Conservation (phyloP, 2,329 filamentous ascomycete species). For the Penicillium brevicompactum region DNA sequence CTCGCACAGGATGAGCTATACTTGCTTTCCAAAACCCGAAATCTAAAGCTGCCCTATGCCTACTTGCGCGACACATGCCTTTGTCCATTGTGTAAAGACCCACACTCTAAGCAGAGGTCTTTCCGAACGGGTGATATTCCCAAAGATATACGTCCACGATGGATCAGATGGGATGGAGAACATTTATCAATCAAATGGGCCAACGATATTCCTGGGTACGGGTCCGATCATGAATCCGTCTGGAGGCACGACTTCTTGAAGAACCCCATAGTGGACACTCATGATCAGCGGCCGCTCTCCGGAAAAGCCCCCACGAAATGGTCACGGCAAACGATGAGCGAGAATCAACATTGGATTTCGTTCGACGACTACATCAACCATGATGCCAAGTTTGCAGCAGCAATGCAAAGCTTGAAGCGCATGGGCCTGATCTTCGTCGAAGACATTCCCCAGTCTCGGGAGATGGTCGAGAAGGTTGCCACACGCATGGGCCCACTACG, state of each 20-base stretch:
- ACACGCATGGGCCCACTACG: constrained; percentile 75
- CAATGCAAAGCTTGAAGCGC: constrained; percentile 63
- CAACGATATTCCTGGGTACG: constrained; percentile 54
- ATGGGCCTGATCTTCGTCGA: constrained; percentile 78
- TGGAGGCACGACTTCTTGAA: constrained; percentile 25
- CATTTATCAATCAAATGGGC: constrained; percentile 64
- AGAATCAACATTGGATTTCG: constrained; percentile 56
- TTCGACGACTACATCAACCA: constrained; percentile 72
- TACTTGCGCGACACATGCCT: constrained; percentile 58
- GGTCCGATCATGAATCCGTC: constrained; percentile 43
- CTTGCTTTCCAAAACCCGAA: not conserved
- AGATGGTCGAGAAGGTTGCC: constrained; percentile 68
- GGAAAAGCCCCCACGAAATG: constrained; percentile 37
- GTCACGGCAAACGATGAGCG: constrained; percentile 47
- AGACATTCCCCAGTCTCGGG: constrained; percentile 69
- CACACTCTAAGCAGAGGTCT: constrained; percentile 62
- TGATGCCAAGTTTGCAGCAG: constrained; percentile 60
- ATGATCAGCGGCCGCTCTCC: constrained; percentile 22
- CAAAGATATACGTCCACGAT: constrained; percentile 43
- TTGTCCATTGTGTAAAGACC: constrained; percentile 57
- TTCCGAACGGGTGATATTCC: constrained; percentile 69
- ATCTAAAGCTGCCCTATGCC: constrained; percentile 9
- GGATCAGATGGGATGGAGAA: constrained; percentile 38
- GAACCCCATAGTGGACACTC: constrained; percentile 10
- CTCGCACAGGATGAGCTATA: constrained; percentile 3